A percentile compares a stretch with the other conserved stretches of the same genome.
These are phyloP conservation scores for Melastoma malabathricum DNA, from an alignment of 345 rosid species.

Conservation along the genomic window DNA sequence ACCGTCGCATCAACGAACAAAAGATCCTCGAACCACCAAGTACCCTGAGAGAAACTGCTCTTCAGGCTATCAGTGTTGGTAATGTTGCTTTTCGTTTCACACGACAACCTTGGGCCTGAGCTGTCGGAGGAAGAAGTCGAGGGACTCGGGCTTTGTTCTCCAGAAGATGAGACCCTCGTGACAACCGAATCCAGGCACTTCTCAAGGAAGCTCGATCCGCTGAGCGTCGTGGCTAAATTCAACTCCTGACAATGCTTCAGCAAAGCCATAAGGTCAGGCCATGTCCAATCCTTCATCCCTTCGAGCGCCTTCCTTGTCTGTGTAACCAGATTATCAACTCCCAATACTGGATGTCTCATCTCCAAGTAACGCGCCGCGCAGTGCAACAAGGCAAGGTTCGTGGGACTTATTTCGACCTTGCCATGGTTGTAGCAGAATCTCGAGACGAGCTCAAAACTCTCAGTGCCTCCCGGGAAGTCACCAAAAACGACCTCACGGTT, in stretches of 20 bases:
- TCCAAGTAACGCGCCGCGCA: constrained; percentile 75
- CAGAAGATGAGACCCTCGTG: constrained; percentile 31
- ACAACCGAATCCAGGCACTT: constrained; percentile 52
- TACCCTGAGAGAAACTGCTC: constrained; percentile 31
- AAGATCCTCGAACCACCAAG: constrained; percentile 93
- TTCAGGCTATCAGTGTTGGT: constrained; percentile 42
- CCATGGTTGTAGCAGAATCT: constrained; percentile 76
- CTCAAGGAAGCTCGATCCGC: constrained; percentile 19
- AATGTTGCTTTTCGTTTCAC: constrained; percentile 56
- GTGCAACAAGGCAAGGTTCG: constrained; percentile 41
- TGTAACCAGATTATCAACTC: constrained; percentile 27
- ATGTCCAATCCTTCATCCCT: constrained; percentile 56
- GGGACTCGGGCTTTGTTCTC: constrained; percentile 62
- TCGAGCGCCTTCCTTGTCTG: constrained; percentile 51
- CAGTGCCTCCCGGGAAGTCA: constrained; percentile 82
- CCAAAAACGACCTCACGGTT: constrained; percentile 58
- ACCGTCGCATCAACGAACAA: constrained; percentile 23
- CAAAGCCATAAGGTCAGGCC: constrained; percentile 63
- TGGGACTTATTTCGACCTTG: constrained; percentile 29
- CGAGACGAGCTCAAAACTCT: constrained; percentile 58
- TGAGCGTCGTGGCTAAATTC: constrained; percentile 11
- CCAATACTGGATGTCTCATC: constrained; percentile 26
- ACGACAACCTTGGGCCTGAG: constrained; percentile 57
- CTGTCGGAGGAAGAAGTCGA: constrained; percentile 75
- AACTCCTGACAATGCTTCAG: constrained; percentile 56